These are phyloP conservation scores for Mucor racemosus DNA, from an alignment of 371 early-diverging fungal genomes.

Conservation along the genomic window DNA sequence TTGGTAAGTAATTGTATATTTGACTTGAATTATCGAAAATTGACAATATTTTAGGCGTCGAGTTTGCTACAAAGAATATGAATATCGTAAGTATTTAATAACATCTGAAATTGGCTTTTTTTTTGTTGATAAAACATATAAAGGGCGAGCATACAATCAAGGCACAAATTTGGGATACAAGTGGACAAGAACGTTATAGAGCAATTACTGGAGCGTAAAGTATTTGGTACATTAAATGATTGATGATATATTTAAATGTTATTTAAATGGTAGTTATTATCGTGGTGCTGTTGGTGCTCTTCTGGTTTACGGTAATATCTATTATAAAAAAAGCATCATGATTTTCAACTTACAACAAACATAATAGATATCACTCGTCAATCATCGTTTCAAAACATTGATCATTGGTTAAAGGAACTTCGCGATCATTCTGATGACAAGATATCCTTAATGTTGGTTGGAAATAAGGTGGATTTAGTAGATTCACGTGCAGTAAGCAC, in stretches of 20 bases:
- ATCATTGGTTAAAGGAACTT: constrained; percentile 97
- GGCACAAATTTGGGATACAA: constrained; percentile 93
- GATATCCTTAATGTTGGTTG: constrained; percentile 94
- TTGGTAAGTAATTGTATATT: constrained; percentile 54
- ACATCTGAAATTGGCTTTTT: neutral
- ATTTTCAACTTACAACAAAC: neutral
- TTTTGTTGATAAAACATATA: constrained; percentile 10
- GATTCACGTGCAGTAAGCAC: constrained; percentile 61
- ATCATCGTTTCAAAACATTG: constrained; percentile 89
- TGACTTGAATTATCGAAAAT: neutral
- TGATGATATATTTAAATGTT: neutral
- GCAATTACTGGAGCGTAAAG: constrained; percentile 71
- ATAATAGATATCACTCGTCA: constrained; percentile 89
- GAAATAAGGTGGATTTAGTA: constrained; percentile 98
- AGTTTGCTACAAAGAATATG: constrained; percentile 58
- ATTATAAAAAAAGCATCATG: neutral
- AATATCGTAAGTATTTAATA: constrained; percentile 51
- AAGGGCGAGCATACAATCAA: constrained; percentile 58
- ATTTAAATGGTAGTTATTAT: constrained; percentile 33
- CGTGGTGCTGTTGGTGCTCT: constrained; percentile 54
- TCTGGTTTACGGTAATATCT: constrained; percentile 45
- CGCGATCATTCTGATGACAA: constrained; percentile 94
- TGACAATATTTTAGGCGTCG: constrained; percentile 39
- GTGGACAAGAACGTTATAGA: constrained; percentile 78
- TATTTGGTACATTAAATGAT: neutral